These are phyloP conservation scores for Didymella pinodella DNA, from an alignment of 2,329 filamentous ascomycete species.

Conservation along the genomic window DNA sequence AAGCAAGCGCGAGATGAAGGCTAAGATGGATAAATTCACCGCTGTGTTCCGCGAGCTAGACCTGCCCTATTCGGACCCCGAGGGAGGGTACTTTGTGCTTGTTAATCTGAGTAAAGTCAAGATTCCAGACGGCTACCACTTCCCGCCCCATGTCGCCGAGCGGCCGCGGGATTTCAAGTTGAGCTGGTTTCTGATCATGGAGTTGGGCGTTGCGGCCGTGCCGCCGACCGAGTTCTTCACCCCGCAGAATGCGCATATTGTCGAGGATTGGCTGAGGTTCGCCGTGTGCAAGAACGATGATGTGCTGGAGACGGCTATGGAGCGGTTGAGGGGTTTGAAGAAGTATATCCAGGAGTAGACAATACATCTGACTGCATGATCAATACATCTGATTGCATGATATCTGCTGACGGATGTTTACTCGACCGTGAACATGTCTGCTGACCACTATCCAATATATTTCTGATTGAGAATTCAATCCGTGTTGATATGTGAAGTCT, in stretches of 20 bases:
- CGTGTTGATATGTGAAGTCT: too few species aligned
- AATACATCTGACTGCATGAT: too few species aligned
- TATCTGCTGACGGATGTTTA: too few species aligned
- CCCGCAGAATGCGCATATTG: slow-evolving; percentile 79
- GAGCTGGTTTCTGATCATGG: slow-evolving; percentile 95
- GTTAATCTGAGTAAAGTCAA: slow-evolving; percentile 91
- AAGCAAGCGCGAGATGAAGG: slow-evolving; percentile 85
- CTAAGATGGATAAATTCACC: slow-evolving; percentile 87
- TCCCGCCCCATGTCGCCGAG: slow-evolving; percentile 85
- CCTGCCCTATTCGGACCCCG: slow-evolving; percentile 80
- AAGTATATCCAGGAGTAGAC: slow-evolving; percentile 55
- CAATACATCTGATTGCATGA: too few species aligned
- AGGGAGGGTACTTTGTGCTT: slow-evolving; percentile 97
- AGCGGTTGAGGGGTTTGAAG: slow-evolving; percentile 58
- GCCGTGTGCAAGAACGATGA: slow-evolving; percentile 96
- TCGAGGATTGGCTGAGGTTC: slow-evolving; percentile 92
- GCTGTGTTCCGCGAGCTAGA: slow-evolving; percentile 61
- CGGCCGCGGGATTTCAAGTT: slow-evolving; percentile 94
- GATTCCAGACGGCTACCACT: slow-evolving; percentile 82
- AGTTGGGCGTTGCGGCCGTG: slow-evolving; percentile 93
- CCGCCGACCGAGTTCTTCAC: slow-evolving; percentile 98
- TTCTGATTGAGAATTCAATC: too few species aligned
- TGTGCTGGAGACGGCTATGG: slow-evolving; percentile 64
- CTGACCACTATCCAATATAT: too few species aligned
- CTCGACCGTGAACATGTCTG: too few species aligned